phyloP scores from a whole-genome alignment of 768 basidiomycete genomes.

The Trametes coccinea region DNA sequence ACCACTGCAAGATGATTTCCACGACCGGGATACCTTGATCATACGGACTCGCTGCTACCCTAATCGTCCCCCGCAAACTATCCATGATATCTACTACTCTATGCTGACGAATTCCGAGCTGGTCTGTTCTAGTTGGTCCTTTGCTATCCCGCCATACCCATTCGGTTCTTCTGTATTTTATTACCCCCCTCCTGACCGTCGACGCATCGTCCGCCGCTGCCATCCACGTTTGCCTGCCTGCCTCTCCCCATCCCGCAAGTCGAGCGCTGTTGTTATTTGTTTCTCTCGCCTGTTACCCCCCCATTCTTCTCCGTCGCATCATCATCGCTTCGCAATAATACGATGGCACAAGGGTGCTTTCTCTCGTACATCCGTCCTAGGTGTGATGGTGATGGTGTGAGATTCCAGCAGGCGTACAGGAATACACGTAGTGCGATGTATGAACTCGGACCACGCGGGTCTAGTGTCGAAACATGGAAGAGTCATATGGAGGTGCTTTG shows the following conservation, averaged over 20 bases:
- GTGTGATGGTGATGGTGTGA: too few species aligned
- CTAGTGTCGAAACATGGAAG: too few species aligned
- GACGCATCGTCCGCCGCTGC: conserved; percentile 15
- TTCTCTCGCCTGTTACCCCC: conserved; percentile 10
- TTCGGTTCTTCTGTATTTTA: conserved; percentile 28
- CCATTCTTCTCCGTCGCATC: conserved; percentile 23
- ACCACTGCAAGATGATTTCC: conserved; percentile 25
- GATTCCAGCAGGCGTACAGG: too few species aligned
- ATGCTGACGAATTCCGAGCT: conserved; percentile 31
- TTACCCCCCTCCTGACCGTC: conserved; percentile 6
- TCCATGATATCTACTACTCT: conserved; percentile 28
- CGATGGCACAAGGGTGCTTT: conserved; percentile 12
- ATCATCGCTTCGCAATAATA: conserved; percentile 26
- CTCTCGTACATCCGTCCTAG: neutral
- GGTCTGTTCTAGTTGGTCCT: conserved; percentile 27
- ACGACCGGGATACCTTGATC: conserved; percentile 17
- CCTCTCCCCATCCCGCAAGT: conserved; percentile 12
- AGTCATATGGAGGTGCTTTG: too few species aligned
- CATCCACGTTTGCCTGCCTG: conserved; percentile 6
- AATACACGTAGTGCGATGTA: neutral
- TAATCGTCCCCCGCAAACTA: conserved; percentile 32
- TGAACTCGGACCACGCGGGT: too few species aligned
- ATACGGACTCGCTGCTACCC: conserved; percentile 19
- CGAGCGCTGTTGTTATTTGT: conserved; percentile 25
- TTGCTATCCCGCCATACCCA: conserved; percentile 30